Evolutionary conservation across 768 basidiomycete genomes (phyloP).

Genomic region (Botryobasidium botryosum): DNA sequence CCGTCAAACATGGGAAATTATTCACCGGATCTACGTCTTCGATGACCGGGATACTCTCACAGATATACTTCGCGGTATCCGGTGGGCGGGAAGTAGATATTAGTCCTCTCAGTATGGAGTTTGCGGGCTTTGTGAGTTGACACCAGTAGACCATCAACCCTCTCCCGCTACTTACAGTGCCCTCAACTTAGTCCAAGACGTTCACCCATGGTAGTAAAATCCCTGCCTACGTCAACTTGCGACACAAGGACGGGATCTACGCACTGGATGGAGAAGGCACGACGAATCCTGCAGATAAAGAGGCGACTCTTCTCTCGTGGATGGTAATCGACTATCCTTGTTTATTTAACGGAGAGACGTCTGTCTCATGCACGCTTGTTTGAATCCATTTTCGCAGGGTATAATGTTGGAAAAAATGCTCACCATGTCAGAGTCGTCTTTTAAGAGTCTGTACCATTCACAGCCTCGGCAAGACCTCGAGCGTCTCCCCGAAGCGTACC

Average conservation of each 20-base stretch:
- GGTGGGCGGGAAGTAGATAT: conserved; percentile 50
- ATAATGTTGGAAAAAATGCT: conserved; percentile 78
- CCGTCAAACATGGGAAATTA: conserved; percentile 34
- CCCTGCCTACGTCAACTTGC: conserved; percentile 53
- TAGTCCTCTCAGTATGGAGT: conserved; percentile 39
- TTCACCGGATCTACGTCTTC: conserved; percentile 88
- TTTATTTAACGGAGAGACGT: no score
- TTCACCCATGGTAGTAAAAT: conserved; percentile 71
- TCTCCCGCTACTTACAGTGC: background rate
- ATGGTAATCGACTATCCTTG: no score
- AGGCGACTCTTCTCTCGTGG: conserved; percentile 61
- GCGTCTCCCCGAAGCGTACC: conserved; percentile 87
- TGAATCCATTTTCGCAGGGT: no score
- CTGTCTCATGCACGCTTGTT: no score
- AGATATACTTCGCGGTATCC: conserved; percentile 79
- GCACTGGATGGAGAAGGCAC: conserved; percentile 1
- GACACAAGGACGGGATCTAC: conserved; percentile 26
- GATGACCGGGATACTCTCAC: conserved; percentile 62
- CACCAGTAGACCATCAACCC: background rate
- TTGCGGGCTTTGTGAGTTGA: conserved; percentile 36
- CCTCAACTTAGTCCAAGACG: conserved; percentile 27
- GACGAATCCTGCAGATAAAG: conserved; percentile 19
- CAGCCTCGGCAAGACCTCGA: no score
- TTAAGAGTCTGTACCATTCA: no score
- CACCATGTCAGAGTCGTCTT: conserved; percentile 54